Percentiles rank a stretch among this genome's conserved stretches.
These are phyloP conservation scores for Coemansia sp. DNA, from an alignment of 192 early-diverging fungal species.

Conservation along the genomic window DNA sequence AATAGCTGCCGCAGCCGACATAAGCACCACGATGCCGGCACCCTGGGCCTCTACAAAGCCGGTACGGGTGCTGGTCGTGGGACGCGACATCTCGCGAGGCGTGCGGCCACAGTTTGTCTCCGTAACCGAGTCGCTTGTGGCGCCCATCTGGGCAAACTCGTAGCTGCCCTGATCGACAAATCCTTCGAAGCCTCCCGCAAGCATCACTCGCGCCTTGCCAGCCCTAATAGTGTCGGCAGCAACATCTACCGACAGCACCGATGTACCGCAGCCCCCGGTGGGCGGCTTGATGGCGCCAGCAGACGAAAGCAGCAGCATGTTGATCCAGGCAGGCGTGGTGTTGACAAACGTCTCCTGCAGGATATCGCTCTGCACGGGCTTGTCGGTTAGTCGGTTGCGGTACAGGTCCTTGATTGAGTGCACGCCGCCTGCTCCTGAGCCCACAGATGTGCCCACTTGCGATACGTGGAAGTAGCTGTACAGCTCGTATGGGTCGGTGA, in stretches of 20 bases:
- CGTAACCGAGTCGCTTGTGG: conserved; percentile 78
- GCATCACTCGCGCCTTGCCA: conserved; percentile 89
- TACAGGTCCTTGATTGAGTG: conserved; percentile 75
- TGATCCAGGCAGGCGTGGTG: conserved; percentile 81
- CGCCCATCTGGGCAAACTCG: conserved; percentile 99
- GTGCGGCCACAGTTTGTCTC: conserved; percentile 81
- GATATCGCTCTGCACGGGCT: conserved; percentile 86
- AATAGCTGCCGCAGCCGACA: conserved; percentile 82
- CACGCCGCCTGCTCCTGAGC: conserved; percentile 90
- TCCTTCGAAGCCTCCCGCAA: conserved; percentile 92
- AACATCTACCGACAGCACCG: conserved; percentile 87
- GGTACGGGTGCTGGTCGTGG: conserved; percentile 76
- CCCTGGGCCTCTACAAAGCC: conserved; percentile 98
- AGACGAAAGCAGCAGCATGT: conserved; percentile 90
- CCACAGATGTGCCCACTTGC: conserved; percentile 86
- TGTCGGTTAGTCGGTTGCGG: conserved; percentile 73
- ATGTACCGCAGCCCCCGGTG: conserved; percentile 91
- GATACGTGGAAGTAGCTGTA: conserved; percentile 93
- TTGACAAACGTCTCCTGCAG: conserved; percentile 86
- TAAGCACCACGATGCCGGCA: conserved; percentile 86
- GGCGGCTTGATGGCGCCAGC: conserved; percentile 80
- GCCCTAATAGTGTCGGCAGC: conserved; percentile 83
- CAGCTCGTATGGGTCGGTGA: conserved; percentile 97
- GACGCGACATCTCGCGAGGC: conserved; percentile 88
- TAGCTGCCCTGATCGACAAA: conserved; percentile 90